phyloP scores from a whole-genome alignment of 495 filamentous ascomycete genomes.

The Trichoderma asperelloides region DNA sequence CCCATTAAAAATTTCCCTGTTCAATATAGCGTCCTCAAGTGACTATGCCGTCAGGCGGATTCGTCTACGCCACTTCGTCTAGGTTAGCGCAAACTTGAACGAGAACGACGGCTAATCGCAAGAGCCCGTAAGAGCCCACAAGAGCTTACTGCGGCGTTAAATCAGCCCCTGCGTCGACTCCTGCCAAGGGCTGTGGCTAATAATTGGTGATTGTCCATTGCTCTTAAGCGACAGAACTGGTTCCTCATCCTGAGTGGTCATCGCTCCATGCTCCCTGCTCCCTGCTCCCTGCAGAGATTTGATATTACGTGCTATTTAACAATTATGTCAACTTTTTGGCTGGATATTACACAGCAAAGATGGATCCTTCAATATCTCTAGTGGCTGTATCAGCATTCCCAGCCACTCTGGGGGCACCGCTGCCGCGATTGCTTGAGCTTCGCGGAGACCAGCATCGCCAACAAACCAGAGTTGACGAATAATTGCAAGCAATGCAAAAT shows the following conservation, averaged over 20 bases:
- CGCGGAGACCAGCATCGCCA: conserved; percentile 18
- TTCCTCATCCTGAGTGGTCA: too few species aligned
- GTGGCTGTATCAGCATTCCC: conserved; percentile 30
- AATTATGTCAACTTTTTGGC: not conserved
- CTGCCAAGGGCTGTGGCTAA: not conserved
- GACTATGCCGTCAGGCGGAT: not conserved
- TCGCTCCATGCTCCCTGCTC: too few species aligned
- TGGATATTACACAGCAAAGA: not conserved
- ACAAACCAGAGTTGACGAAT: conserved; percentile 29
- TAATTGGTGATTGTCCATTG: not conserved
- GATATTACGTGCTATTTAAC: too few species aligned
- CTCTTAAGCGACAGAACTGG: not conserved
- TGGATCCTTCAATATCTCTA: conserved; percentile 12
- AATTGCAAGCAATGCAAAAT: conserved; percentile 26
- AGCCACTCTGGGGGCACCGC: conserved; percentile 30
- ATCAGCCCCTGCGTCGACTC: not conserved
- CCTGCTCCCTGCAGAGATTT: too few species aligned
- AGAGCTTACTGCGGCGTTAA: not conserved
- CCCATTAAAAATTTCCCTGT: too few species aligned
- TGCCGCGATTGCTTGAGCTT: conserved; percentile 19
- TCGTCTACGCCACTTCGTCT: not conserved
- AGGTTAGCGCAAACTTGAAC: not conserved
- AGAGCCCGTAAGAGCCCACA: not conserved
- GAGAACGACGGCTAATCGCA: not conserved
- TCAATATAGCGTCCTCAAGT: too few species aligned